Conservation (phyloP, 768 basidiomycete genomes). For the Dentipellis sp. region DNA sequence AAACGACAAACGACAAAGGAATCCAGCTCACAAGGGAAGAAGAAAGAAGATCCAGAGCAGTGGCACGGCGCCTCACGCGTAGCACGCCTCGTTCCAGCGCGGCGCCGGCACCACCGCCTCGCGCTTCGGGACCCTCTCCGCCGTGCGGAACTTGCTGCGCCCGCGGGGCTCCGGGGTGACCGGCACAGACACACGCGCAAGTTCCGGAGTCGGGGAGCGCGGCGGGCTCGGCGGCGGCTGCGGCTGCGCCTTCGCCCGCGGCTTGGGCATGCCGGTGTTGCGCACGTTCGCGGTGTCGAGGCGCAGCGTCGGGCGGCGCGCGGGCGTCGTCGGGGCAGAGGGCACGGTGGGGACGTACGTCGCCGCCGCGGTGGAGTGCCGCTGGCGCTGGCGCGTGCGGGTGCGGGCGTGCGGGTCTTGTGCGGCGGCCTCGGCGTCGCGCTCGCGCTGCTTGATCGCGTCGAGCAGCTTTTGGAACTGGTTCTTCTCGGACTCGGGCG, state of each 20-base stretch:
- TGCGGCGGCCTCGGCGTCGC: neutral
- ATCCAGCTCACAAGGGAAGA: neutral
- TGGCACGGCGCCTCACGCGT: neutral
- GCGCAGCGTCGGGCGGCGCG: neutral
- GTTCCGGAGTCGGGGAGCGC: no score
- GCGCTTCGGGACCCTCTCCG: neutral
- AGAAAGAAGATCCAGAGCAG: neutral
- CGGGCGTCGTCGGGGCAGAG: neutral
- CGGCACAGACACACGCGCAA: no score
- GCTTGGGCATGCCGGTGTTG: conserved; percentile 3
- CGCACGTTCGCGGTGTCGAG: neutral
- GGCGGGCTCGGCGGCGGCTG: neutral
- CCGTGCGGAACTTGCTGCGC: neutral
- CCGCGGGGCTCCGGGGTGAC: neutral
- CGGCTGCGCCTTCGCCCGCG: neutral
- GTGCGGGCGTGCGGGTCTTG: neutral
- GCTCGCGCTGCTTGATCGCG: neutral
- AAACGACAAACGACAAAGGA: no score
- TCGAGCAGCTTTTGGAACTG: conserved; percentile 11
- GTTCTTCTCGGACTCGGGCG: conserved; percentile 4
- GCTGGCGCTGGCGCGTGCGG: neutral
- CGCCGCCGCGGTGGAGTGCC: neutral
- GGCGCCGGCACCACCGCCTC: neutral
- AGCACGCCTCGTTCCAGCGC: neutral
- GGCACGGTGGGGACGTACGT: neutral